These are phyloP conservation scores for Sclerotinia trifoliorum DNA, from an alignment of 2,329 filamentous ascomycete species.

Conservation along the genomic window DNA sequence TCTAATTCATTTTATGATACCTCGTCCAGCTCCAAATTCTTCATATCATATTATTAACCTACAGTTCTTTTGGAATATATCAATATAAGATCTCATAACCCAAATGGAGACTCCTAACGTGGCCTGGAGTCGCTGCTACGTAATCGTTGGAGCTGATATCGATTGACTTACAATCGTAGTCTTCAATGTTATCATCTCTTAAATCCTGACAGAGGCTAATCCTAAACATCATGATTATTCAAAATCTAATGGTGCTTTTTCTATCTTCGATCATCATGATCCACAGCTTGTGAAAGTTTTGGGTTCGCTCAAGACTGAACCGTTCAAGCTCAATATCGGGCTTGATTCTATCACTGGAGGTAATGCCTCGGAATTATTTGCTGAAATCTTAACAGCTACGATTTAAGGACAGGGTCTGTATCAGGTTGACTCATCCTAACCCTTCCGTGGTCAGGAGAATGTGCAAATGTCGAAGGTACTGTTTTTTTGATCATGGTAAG, in stretches of 20 bases:
- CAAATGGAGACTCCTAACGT: no score
- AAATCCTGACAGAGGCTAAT: conserved; percentile 43
- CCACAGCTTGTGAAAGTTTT: conserved; percentile 25
- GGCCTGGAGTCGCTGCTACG: neutral
- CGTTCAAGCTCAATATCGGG: conserved; percentile 21
- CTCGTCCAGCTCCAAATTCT: no score
- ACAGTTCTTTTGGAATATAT: no score
- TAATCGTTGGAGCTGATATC: neutral
- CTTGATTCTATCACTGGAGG: conserved; percentile 25
- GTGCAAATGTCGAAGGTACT: conserved; percentile 19
- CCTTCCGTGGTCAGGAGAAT: conserved; percentile 13
- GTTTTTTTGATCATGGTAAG: conserved; percentile 19
- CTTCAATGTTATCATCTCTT: neutral
- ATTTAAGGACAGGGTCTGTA: conserved; percentile 16
- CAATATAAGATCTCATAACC: no score
- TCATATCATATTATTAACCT: no score
- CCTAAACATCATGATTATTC: conserved; percentile 41
- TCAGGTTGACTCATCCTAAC: conserved; percentile 18
- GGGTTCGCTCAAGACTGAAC: conserved; percentile 15
- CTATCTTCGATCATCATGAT: conserved; percentile 44
- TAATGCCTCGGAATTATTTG: neutral
- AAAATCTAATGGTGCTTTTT: conserved; percentile 43
- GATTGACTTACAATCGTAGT: neutral
- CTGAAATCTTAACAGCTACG: conserved; percentile 18
- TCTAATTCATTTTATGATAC: no score